Base-by-base conservation (phyloP, 1,139 yeast species). In the Spathaspora sp. region DNA sequence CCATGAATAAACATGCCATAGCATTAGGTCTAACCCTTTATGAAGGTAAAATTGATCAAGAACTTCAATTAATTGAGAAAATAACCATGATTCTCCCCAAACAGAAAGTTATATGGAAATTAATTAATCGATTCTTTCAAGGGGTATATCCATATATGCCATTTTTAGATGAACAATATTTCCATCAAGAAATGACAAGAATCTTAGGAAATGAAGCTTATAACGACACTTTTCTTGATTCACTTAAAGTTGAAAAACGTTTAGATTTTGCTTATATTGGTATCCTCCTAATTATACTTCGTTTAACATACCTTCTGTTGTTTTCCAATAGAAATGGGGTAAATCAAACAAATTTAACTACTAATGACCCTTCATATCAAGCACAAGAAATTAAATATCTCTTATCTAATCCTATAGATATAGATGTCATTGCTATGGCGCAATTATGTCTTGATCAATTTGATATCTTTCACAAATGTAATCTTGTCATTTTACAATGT, bases 381-480 rank as follows among this genome's bases (percentile, higher is more conserved):
- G 56, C 59, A 0, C 64, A 58, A 24, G 74, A 68, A 17, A 72
- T 76, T 48, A 61, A 63, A 38, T 78, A 72, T 51, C 60, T 82
- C 10, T 54, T 80, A 39, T 53, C 63, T 1, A 68, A 77, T 49
- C 84, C 85, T 2, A 68, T 81, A 34, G 70, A 74, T 18, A 60
- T 72, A 41, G 75, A 75, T 29, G 64, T 67, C 18, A 67, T 78
- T 17, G 68, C 66, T 41, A 70, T 78, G 48, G 85, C 86, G 0
- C 80, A 79, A 50, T 61, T 71, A 47, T 81, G 86, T 53, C 61
- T 82, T 40, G 72, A 74, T 48, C 81, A 78, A 52, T 81, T 81
- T 57, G 74, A 75, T 40, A 48, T 80, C 13, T 56, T 73, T 38
- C 63, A 78, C 44, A 70, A 78, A 48, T 73, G 81, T 23, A 74